Conservation (phyloP, 208 protist genomes). For the Trypanosoma brucei region DNA sequence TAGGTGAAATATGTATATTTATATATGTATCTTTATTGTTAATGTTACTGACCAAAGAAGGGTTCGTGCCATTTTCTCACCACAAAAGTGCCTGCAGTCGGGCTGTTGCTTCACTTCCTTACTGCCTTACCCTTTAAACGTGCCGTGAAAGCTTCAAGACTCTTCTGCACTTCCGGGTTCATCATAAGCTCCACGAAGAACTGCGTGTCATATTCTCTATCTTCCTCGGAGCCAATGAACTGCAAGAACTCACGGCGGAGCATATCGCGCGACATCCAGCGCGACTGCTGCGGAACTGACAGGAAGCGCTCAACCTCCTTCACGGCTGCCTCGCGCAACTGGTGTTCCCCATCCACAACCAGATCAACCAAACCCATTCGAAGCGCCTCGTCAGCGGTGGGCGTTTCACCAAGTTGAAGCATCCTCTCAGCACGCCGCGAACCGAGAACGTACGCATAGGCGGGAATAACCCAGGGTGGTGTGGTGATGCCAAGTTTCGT, state of each 20-base stretch:
- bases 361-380: slow-evolving; percentile 61
- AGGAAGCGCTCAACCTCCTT: slow-evolving; percentile 61
- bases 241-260: slow-evolving; percentile 74
- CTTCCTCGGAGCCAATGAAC: slow-evolving; percentile 65
- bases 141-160: slow-evolving; percentile 47
- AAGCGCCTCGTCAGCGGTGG: slow-evolving; percentile 58
- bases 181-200: slow-evolving; percentile 66
- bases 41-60: slow-evolving; percentile 8
- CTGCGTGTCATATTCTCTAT: slow-evolving; percentile 77
- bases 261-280: slow-evolving; percentile 82
- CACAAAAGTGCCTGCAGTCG: too few relatives aligned
- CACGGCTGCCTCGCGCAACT: slow-evolving; percentile 38
- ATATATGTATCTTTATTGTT: slow-evolving; percentile 8
- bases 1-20: neutral
- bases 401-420: slow-evolving; percentile 77
- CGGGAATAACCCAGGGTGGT: slow-evolving; percentile 69
- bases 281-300: slow-evolving; percentile 52
- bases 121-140: slow-evolving; percentile 48
- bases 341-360: slow-evolving; percentile 46
- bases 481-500: slow-evolving; percentile 67
- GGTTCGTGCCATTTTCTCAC: neutral
- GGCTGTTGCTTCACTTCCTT: slow-evolving; percentile 32
- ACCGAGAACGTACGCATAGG: slow-evolving; percentile 67
- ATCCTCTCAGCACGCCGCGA: slow-evolving; percentile 60
- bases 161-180: slow-evolving; percentile 69